Percentiles rank a stretch among this genome's conserved stretches.
Evolutionary conservation across 352 stramenopile species (phyloP).

Genomic region (Phytophthora constricta): DNA sequence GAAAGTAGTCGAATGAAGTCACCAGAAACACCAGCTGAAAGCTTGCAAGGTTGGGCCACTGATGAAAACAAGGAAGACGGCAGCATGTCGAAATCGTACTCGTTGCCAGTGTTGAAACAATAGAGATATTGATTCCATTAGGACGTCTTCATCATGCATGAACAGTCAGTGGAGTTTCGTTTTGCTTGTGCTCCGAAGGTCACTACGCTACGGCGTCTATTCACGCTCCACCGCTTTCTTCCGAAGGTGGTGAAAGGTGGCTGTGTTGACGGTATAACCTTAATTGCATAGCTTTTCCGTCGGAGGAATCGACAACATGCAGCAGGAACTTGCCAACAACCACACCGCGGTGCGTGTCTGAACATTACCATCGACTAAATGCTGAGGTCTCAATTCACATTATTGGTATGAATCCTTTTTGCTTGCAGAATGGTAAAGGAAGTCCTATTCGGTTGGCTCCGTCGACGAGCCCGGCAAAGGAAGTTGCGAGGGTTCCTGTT

Average conservation of each 20-base stretch:
- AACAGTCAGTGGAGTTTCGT: slow-evolving; percentile 19
- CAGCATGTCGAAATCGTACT: slow-evolving; percentile 58
- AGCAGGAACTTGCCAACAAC: background rate
- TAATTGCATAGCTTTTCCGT: too few species aligned
- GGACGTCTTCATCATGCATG: slow-evolving; percentile 4
- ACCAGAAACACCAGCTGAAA: slow-evolving; percentile 27
- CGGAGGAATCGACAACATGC: background rate
- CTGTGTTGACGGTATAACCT: too few species aligned
- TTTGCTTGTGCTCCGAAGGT: slow-evolving; percentile 19
- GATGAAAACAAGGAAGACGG: slow-evolving; percentile 36
- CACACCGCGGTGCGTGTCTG: slow-evolving; percentile 24
- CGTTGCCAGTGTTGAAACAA: slow-evolving; percentile 55
- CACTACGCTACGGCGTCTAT: slow-evolving; percentile 29
- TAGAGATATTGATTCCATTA: slow-evolving; percentile 15
- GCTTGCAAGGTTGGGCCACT: slow-evolving; percentile 46
- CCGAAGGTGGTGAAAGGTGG: too few species aligned
- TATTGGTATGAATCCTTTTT: background rate
- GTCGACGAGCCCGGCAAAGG: slow-evolving; percentile 67
- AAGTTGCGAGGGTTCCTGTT: slow-evolving; percentile 34
- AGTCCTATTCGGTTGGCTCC: slow-evolving; percentile 45
- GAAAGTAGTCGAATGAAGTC: slow-evolving; percentile 25
- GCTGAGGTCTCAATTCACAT: too few species aligned
- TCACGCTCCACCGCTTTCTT: too few species aligned
- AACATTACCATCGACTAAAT: too few species aligned
- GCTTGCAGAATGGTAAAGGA: slow-evolving; percentile 15